These are phyloP conservation scores for Pseudocercospora fuligena DNA, from an alignment of 2,329 filamentous ascomycete genomes.

Conservation along the genomic window DNA sequence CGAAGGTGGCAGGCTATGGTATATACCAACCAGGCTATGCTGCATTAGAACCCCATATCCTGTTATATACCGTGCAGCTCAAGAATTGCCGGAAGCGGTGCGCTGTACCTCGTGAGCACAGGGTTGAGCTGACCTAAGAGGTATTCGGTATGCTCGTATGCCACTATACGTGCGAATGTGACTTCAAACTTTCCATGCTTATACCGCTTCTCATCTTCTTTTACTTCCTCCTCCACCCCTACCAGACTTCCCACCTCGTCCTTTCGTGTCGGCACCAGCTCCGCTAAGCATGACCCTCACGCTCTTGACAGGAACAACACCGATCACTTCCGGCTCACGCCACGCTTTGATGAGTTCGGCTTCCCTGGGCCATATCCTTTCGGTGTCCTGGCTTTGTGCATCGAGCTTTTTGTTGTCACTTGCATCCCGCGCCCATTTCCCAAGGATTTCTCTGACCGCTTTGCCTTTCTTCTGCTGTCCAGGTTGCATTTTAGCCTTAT, in stretches of 20 bases:
- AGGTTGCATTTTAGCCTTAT: constrained; percentile 93
- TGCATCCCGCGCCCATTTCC: constrained; percentile 74
- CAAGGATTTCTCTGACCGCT: constrained; percentile 87
- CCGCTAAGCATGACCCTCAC: constrained; percentile 77
- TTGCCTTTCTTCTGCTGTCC: constrained; percentile 92
- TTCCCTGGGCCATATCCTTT: constrained; percentile 84
- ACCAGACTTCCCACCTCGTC: constrained; percentile 37
- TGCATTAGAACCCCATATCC: not conserved
- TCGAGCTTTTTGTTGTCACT: constrained; percentile 53
- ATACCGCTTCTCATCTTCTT: constrained; percentile 15
- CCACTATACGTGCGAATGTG: not conserved
- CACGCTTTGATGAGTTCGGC: constrained; percentile 80
- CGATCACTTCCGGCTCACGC: constrained; percentile 81
- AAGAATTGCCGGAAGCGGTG: not conserved
- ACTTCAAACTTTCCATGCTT: not conserved
- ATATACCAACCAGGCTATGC: not conserved
- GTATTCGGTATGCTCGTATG: not conserved
- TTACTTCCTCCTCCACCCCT: constrained; percentile 35
- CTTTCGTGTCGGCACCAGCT: constrained; percentile 49
- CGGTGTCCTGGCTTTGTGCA: constrained; percentile 57
- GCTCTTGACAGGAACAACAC: constrained; percentile 78
- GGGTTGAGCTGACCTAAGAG: not conserved
- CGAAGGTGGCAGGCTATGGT: not conserved
- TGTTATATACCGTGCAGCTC: not conserved
- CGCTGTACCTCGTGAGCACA: not conserved